A percentile compares a stretch with the other conserved stretches of the same genome.
Evolutionary conservation across 2,329 filamentous ascomycete genomes (phyloP).

Genomic region (Falciphora oryzae): DNA sequence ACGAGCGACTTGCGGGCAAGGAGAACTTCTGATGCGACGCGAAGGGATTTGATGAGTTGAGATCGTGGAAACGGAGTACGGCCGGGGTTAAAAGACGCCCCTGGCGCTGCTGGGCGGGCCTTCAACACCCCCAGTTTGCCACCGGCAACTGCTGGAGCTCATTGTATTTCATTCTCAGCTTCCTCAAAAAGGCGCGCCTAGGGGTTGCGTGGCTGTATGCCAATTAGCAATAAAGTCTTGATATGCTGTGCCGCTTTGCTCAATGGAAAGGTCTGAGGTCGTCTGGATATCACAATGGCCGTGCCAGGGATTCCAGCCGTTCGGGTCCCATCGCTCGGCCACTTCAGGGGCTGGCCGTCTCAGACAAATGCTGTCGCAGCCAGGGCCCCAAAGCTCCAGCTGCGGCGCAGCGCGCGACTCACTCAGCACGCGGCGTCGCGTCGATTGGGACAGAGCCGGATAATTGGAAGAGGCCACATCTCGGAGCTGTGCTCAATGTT

Average conservation of each 20-base stretch:
- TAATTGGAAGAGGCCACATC: slow-evolving; percentile 12
- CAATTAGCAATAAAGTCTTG: background rate
- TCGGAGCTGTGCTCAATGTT: background rate
- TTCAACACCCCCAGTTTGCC: background rate
- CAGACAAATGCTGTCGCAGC: slow-evolving; percentile 12
- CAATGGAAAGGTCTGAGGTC: background rate
- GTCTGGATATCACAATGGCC: background rate
- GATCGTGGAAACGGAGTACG: slow-evolving; percentile 5
- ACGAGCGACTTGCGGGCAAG: slow-evolving; percentile 57
- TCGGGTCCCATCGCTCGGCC: slow-evolving; percentile 10
- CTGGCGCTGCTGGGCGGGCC: too few species aligned
- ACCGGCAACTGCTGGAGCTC: background rate
- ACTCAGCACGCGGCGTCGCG: background rate
- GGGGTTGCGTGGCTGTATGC: background rate
- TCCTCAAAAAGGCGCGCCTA: background rate
- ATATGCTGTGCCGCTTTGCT: too few species aligned
- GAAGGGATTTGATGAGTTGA: background rate
- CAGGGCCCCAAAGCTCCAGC: background rate
- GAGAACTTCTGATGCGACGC: slow-evolving; percentile 39
- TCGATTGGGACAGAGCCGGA: slow-evolving; percentile 8
- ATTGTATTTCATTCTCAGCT: too few species aligned
- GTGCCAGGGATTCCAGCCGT: background rate
- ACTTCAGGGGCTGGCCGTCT: slow-evolving; percentile 7
- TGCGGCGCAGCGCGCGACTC: background rate
- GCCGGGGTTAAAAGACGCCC: background rate